phyloP scores from a whole-genome alignment of 1,139 yeast genomes.

The Hanseniaspora gamundiae region DNA sequence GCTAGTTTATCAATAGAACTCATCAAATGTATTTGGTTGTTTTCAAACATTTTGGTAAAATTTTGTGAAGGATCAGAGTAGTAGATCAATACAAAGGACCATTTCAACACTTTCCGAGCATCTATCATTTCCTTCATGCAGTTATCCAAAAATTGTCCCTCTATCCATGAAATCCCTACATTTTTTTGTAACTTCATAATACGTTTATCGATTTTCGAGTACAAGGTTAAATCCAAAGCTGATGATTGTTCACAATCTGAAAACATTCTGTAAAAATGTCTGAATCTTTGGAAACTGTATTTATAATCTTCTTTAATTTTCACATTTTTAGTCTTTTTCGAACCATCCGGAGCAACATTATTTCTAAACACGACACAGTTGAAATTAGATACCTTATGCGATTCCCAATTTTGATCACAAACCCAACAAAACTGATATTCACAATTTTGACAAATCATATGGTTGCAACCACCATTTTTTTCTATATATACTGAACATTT shows the following conservation, averaged over 20 bases:
- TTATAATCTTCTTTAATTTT: conserved; percentile 23
- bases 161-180: conserved; percentile 72
- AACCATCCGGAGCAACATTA: conserved; percentile 19
- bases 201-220: conserved; percentile 47
- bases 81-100: conserved; percentile 83
- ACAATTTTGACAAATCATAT: conserved; percentile 82
- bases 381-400: conserved; percentile 56
- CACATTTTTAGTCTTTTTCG: conserved; percentile 26
- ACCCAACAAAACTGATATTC: conserved; percentile 85
- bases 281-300: conserved; percentile 47
- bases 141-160: conserved; percentile 71
- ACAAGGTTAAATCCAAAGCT: conserved; percentile 55
- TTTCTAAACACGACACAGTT: conserved; percentile 41
- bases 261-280: conserved; percentile 68
- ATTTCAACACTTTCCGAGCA: conserved; percentile 70
- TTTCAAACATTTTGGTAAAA: conserved; percentile 52
- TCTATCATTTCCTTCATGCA: conserved; percentile 51
- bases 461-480: conserved; percentile 93
- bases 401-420: conserved; percentile 65
- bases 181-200: conserved; percentile 56
- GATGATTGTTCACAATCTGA: conserved; percentile 70
- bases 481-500: conserved; percentile 41
- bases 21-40: conserved; percentile 59
- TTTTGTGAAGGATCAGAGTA: conserved; percentile 41
- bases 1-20: conserved; percentile 72